These are phyloP conservation scores for Alliaria petiolata DNA, from an alignment of 345 rosid genomes.

Conservation along the genomic window DNA sequence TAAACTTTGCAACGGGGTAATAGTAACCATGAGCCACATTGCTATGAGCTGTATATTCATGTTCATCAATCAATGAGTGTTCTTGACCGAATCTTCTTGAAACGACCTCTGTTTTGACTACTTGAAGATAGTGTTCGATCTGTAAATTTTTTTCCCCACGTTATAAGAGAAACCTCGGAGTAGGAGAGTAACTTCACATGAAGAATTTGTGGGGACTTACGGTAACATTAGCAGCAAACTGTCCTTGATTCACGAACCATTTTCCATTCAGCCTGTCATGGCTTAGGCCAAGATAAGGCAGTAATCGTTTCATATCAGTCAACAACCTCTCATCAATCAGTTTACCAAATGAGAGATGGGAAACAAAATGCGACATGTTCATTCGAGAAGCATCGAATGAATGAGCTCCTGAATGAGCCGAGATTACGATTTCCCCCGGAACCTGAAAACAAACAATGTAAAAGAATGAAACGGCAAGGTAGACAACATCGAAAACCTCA, in stretches of 20 bases:
- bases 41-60: slow-evolving; percentile 95
- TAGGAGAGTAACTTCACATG: not conserved
- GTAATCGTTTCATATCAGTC: slow-evolving; percentile 58
- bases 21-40: slow-evolving; percentile 58
- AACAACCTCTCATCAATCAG: slow-evolving; percentile 46
- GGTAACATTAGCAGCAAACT: slow-evolving; percentile 82
- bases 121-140: slow-evolving; percentile 95
- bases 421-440: slow-evolving; percentile 76
- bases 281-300: slow-evolving; percentile 75
- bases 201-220: slow-evolving; percentile 46
- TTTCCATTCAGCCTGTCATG: slow-evolving; percentile 72
- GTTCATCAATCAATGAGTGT: slow-evolving; percentile 58
- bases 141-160: slow-evolving; percentile 32
- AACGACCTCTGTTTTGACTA: slow-evolving; percentile 86
- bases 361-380: slow-evolving; percentile 90
- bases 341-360: slow-evolving; percentile 76
- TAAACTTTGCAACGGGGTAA: slow-evolving; percentile 78
- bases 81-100: slow-evolving; percentile 40
- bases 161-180: slow-evolving; percentile 1
- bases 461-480: not conserved
- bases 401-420: slow-evolving; percentile 86
- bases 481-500: not conserved
- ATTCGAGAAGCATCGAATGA: slow-evolving; percentile 84
- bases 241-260: slow-evolving; percentile 64
- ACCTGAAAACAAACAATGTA: slow-evolving; percentile 48